These are phyloP conservation scores for Ustilago crameri DNA, from an alignment of 1,284 basidiomycete genomes.

Conservation along the genomic window DNA sequence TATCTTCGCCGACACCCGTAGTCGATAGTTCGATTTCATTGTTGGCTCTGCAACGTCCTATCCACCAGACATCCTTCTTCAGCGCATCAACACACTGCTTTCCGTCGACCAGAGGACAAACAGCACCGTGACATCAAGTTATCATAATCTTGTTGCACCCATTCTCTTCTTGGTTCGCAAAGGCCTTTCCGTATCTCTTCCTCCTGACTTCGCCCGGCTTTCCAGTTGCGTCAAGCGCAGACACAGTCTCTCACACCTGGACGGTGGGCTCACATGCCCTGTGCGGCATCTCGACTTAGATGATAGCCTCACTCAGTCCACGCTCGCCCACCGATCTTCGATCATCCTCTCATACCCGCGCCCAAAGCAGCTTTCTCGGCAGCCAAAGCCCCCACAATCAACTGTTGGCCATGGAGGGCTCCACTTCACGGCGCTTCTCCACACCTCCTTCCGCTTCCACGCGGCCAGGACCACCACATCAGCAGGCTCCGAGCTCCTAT, in stretches of 20 bases:
- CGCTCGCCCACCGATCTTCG: slow-evolving; percentile 11
- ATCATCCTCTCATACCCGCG: not conserved
- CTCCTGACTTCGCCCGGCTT: slow-evolving; percentile 2
- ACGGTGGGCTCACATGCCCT: slow-evolving; percentile 9
- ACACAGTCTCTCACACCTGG: not conserved
- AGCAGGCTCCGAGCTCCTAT: not conserved
- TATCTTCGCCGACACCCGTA: too few species aligned
- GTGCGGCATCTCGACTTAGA: slow-evolving; percentile 23
- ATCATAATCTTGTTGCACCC: too few species aligned
- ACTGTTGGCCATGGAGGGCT: slow-evolving; percentile 17
- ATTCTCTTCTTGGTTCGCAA: too few species aligned
- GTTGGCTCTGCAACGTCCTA: too few species aligned
- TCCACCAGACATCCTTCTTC: too few species aligned
- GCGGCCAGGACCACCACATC: slow-evolving; percentile 7
- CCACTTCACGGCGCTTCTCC: slow-evolving; percentile 23
- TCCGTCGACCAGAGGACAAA: too few species aligned
- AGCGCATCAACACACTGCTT: too few species aligned
- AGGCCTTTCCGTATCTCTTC: too few species aligned
- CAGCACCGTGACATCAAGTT: too few species aligned
- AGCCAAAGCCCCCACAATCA: not conserved
- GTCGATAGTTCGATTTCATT: too few species aligned
- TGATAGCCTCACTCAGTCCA: slow-evolving; percentile 44
- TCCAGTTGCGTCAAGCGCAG: not conserved
- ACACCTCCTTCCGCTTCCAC: slow-evolving; percentile 10
- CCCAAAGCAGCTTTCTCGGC: not conserved